Evolutionary conservation across 2,329 filamentous ascomycete genomes (phyloP).

Genomic region (Saccharata proteae): DNA sequence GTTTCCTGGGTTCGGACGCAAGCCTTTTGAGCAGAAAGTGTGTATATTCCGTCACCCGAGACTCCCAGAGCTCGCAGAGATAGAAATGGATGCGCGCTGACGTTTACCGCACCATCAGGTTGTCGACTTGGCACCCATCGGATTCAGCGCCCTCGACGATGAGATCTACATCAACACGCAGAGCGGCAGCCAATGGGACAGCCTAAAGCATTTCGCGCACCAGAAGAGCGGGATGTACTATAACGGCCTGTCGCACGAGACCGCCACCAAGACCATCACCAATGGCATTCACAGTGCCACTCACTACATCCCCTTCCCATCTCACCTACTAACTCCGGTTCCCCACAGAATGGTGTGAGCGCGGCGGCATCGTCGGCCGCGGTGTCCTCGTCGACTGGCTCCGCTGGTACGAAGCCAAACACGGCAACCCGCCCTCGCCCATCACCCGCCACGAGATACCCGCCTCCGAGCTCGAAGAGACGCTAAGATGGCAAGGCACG

Average conservation of each 20-base stretch:
- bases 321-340: too few relatives aligned
- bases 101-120: too few relatives aligned
- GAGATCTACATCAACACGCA: slow-evolving; percentile 21
- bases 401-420: slow-evolving; percentile 4
- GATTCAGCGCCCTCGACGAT: slow-evolving; percentile 15
- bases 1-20: slow-evolving; percentile 2
- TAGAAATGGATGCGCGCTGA: too few relatives aligned
- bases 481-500: slow-evolving; percentile 2
- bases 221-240: slow-evolving; percentile 11
- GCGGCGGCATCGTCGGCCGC: slow-evolving; percentile 21
- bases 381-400: slow-evolving; percentile 2
- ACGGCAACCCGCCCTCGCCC: slow-evolving; percentile 1
- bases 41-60: too few relatives aligned
- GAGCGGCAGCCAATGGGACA: slow-evolving; percentile 3
- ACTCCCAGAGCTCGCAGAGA: too few relatives aligned
- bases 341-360: slow-evolving; percentile 25
- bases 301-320: too few relatives aligned
- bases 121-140: not conserved
- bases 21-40: slow-evolving; percentile 2
- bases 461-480: slow-evolving; percentile 1
- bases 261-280: slow-evolving; percentile 13
- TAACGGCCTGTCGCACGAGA: slow-evolving; percentile 20
- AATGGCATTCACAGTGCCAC: slow-evolving; percentile 20
- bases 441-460: slow-evolving; percentile 1
- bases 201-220: slow-evolving; percentile 4